Base-by-base conservation (phyloP, 2,329 filamentous ascomycete genomes). In the Phialophora chinensis region DNA sequence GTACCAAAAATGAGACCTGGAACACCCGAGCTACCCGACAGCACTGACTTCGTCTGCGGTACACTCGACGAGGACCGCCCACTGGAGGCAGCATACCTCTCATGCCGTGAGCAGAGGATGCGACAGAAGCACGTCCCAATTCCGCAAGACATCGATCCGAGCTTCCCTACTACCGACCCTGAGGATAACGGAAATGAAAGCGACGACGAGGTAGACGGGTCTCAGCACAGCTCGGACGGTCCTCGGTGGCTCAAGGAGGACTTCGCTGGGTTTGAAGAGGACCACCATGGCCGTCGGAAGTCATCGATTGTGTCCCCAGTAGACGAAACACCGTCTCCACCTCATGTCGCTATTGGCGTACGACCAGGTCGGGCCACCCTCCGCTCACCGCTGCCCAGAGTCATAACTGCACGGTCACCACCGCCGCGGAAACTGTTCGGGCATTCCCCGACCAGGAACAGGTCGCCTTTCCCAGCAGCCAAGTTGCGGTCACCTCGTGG, bases 31-130 rank as follows among this genome's bases (percentile, higher is more conserved):
- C 84, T 99, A 11, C 95, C 95, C 1, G 95, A 99, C 77, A 97
- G 93, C 79, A 98, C 95, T 14, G 95, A 99, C 77, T 99, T 99
- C 72, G 95, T 99, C n/a, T 98, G 95, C 75, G 95, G 95, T 66
- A 99, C 95, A 0, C 84, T 99, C 23, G 95, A 99, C 72, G 95
- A 99, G 78, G 95, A 99, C 75, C 89, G 92, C 53, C 92, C 93
- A 2, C 81, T 98, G n/a, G 95, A 99, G 77, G 92, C 93, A 72
- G 94, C 92, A 0, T 99, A 97, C 77, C 86, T 96, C 63, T 91
- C 91, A 1, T 92, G 91, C 73, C 85, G 96, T 65, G 91, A 93
- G 74, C 89, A 91, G 63, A 89, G 91, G 71, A 90, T 93, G 73
- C 89, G 89, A 55, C 89, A 90, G 72, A 97, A 93, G 80, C 90